Base-by-base conservation (phyloP, 768 basidiomycete genomes). In the Cystobasidium ongulense region DNA sequence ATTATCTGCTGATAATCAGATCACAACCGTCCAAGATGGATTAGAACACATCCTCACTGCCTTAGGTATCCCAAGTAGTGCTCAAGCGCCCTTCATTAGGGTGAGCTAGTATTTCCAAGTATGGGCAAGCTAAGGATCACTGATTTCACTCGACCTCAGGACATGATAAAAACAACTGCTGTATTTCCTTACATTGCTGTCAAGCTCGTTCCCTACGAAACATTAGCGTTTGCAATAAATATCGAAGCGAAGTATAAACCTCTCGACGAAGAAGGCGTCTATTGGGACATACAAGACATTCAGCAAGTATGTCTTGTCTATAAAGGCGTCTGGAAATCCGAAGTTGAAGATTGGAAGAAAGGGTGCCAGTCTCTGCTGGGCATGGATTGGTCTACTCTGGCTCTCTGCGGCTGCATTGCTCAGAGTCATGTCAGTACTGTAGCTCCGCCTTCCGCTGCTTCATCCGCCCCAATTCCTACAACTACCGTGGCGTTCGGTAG, bases 281-380 rank as follows among this genome's bases (percentile, higher is more conserved):
- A 29, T 23, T 59, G 57, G 57, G 57, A 59, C 33, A 59, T 59
- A 13, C 11, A 13, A 11, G 57, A 59, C 33, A 59, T 59, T 59
- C 57, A 59, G 29, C 57, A 59, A 29, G 25, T 59, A 4, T 59
- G 57, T 31, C 11, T 59, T 5, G 7, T 29, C 11, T 59, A 29
- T 21, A 59, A 59, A 29, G 57, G 57, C 5, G 21, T 59, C 57
- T 59, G 57, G 57, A 59, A 59, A 21, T 59, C 57, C 23, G 57
- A 59, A 59, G 25, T 59, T 1, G 57, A 59, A 35, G 29, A 59
- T 21, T 59, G 57, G 57, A 29, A 29, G 57, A 59, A 35, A 29
- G 57, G 11, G 11, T 29, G 29, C 13, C 4, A 35, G 2, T 5
- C 57, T 5, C 23, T 59, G 17, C 15, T 15, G 21, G 11, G 4